These are phyloP conservation scores for Symmetrospora coprosmae DNA, from an alignment of 768 basidiomycete species.

Conservation along the genomic window DNA sequence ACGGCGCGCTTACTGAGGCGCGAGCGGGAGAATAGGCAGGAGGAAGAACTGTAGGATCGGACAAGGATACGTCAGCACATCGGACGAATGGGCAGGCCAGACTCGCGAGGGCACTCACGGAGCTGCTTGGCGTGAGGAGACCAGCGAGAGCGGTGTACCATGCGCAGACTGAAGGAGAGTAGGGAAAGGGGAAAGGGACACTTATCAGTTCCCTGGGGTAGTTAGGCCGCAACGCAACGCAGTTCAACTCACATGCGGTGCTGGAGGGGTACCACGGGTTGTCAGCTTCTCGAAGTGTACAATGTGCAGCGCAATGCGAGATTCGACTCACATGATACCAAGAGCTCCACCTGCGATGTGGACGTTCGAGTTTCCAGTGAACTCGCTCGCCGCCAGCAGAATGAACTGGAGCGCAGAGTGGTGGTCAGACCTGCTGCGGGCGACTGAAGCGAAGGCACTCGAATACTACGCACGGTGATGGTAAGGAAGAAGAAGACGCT, in stretches of 20 bases:
- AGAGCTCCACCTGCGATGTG: constrained; percentile 38
- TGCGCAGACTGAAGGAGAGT: background rate
- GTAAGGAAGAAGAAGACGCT: constrained; percentile 40
- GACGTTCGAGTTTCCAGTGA: constrained; percentile 29
- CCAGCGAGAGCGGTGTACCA: constrained; percentile 37
- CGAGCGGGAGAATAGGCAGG: no score
- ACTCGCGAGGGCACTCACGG: no score
- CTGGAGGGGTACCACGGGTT: background rate
- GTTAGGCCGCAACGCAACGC: background rate
- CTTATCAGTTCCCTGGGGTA: no score
- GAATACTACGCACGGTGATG: constrained; percentile 32
- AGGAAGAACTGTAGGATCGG: no score
- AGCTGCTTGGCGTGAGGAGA: constrained; percentile 37
- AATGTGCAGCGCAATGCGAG: constrained; percentile 30
- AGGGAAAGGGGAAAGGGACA: no score
- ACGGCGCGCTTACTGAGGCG: no score
- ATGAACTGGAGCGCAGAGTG: no score
- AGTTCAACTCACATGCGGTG: background rate
- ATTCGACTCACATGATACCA: no score
- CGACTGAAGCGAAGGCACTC: constrained; percentile 15
- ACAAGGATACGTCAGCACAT: no score
- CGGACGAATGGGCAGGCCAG: no score
- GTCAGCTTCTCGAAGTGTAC: background rate
- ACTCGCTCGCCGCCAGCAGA: constrained; percentile 29
- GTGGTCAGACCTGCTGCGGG: constrained; percentile 24